Base-by-base conservation (phyloP, 768 basidiomycete genomes). In the Austroboletus festivus region DNA sequence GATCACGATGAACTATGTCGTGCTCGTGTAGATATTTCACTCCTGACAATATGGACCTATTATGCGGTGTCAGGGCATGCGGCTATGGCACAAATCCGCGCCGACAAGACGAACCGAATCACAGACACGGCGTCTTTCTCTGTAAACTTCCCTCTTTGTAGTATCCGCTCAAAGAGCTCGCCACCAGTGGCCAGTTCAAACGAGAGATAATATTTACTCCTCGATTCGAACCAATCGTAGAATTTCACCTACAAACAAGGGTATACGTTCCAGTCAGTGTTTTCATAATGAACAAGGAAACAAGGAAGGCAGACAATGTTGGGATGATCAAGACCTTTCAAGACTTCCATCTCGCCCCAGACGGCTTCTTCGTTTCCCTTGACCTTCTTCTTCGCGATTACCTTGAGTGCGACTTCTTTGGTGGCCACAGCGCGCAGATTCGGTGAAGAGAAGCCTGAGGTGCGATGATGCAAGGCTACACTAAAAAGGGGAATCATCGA, bases 161-260 rank as follows among this genome's bases (percentile, higher is more conserved):
- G 68, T 54, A 98, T 90, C 38, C 92, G 79, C 42, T 93, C 88
- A 63, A 99, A 99, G 2, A 98, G 79, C 62, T 98, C 96, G 24
- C 96, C 96, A 5, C 96, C 95, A 1, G 82, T 77, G 0, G 93
- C 95, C 9, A 98, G 85, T 67, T 97, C 92, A 60, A 96, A 96
- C 0, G 88, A 80, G n/a, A 98, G 81, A 63, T 94, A 98, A 67
- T 92, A 97, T 70, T 96, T 97, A 15, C 85, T 78, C 54, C 93
- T 76, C 9, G 89, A 92, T 62, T 98, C 96, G 64, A 98, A 98
- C 83, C 88, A 92, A 65, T 96, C 93, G 66, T 86, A 94, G 61
- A 96, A 93, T 63, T 94, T 95, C 48, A 96, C 91, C 91, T 93
- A 24, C n/a, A 37, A 22, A 26, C 4, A 31, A 33, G 15, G 26